Conservation (phyloP, 1,139 yeast species). For the Geotrichum bryndzae region DNA sequence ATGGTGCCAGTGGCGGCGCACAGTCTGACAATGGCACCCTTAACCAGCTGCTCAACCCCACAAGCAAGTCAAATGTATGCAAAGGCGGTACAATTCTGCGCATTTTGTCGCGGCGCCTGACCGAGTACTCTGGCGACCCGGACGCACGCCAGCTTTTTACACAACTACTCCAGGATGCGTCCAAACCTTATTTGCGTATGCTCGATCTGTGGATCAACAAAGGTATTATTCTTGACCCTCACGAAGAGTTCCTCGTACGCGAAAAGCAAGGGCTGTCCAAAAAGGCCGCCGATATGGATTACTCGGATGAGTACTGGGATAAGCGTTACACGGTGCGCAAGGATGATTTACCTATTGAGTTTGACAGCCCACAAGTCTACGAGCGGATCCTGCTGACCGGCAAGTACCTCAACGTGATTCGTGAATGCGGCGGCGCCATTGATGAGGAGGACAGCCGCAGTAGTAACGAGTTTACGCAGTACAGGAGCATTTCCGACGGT, state of each 20-base stretch:
- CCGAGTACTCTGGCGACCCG: constrained; percentile 61
- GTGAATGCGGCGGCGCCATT: constrained; percentile 45
- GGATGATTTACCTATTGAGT: constrained; percentile 70
- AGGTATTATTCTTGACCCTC: constrained; percentile 74
- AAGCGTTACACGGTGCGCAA: constrained; percentile 68
- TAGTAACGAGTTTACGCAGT: constrained; percentile 29
- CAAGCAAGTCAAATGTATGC: constrained; percentile 25
- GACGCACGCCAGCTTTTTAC: constrained; percentile 48
- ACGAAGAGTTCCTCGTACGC: constrained; percentile 73
- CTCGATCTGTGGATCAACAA: constrained; percentile 69
- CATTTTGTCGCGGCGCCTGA: constrained; percentile 54
- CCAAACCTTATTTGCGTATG: constrained; percentile 60
- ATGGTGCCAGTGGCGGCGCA: constrained; percentile 25
- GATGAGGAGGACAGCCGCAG: constrained; percentile 19
- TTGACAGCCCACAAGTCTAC: constrained; percentile 50
- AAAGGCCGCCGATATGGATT: constrained; percentile 43
- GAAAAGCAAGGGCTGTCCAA: constrained; percentile 35
- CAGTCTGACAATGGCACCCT: constrained; percentile 27
- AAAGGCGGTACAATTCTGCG: constrained; percentile 39
- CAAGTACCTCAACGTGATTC: constrained; percentile 68
- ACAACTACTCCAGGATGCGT: constrained; percentile 51
- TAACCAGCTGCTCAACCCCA: constrained; percentile 10
- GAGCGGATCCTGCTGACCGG: constrained; percentile 74
- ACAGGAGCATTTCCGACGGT: constrained; percentile 50
- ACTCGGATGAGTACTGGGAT: constrained; percentile 77